A percentile compares a stretch with the other conserved stretches of the same genome.
Evolutionary conservation across 2,329 filamentous ascomycete species (phyloP).

Genomic region (Lachnum nothofagi): DNA sequence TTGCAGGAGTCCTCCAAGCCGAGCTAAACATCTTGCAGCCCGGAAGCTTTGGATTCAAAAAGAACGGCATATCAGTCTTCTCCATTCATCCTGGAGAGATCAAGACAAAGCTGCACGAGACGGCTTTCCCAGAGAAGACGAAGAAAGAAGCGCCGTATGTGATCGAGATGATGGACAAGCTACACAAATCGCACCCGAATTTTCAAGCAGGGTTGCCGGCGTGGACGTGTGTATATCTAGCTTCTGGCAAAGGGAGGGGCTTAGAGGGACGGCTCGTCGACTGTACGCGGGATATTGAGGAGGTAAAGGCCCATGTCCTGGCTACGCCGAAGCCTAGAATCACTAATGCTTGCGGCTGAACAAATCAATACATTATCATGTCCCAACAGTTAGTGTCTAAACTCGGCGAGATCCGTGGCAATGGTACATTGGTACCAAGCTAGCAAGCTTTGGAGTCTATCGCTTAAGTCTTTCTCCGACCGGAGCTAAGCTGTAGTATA

Average conservation of each 20-base stretch:
- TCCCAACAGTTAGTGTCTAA: no score
- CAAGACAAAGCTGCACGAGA: slow-evolving; percentile 18
- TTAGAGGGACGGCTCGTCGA: slow-evolving; percentile 17
- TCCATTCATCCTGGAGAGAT: slow-evolving; percentile 20
- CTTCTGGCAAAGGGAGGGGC: slow-evolving; percentile 13
- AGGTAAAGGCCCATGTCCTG: slow-evolving; percentile 13
- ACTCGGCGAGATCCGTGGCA: no score
- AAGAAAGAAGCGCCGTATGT: slow-evolving; percentile 19
- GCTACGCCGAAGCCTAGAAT: slow-evolving; percentile 13
- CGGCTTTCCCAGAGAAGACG: slow-evolving; percentile 18
- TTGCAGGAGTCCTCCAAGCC: slow-evolving; percentile 17
- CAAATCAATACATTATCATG: no score
- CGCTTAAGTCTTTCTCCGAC: no score
- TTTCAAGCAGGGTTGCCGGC: slow-evolving; percentile 17
- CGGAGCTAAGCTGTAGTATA: no score
- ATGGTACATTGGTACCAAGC: no score
- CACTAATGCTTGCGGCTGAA: slow-evolving; percentile 17
- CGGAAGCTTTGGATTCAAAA: slow-evolving; percentile 7
- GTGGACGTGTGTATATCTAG: slow-evolving; percentile 23
- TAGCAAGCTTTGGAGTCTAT: no score
- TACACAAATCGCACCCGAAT: slow-evolving; percentile 13
- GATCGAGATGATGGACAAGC: slow-evolving; percentile 18
- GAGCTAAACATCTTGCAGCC: slow-evolving; percentile 17
- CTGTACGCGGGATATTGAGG: slow-evolving; percentile 19
- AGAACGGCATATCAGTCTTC: slow-evolving; percentile 19